Conservation (phyloP, 1,284 basidiomycete species). For the Papiliotrema flavescens region DNA sequence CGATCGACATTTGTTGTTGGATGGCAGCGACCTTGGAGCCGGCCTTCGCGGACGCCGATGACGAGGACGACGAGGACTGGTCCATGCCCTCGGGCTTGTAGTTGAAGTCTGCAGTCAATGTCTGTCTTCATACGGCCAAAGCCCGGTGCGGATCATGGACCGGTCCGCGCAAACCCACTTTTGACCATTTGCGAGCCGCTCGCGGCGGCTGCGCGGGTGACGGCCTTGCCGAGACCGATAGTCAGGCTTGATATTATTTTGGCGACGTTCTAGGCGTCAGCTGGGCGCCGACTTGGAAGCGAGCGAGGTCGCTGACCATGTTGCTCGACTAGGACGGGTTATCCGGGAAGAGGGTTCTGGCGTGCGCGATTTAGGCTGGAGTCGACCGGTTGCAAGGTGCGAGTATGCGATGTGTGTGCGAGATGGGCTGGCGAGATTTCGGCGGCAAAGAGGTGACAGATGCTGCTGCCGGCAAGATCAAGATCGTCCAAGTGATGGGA, state of each 20-base stretch:
- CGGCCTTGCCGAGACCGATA: not conserved
- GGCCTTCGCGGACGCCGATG: constrained; percentile 27
- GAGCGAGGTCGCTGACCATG: too few relatives aligned
- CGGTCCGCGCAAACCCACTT: constrained; percentile 60
- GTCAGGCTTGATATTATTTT: not conserved
- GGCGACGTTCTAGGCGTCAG: not conserved
- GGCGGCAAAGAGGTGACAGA: too few relatives aligned
- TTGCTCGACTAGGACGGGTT: too few relatives aligned
- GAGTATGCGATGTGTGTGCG: too few relatives aligned
- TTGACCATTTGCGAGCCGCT: constrained; percentile 88
- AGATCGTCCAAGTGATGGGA: too few relatives aligned
- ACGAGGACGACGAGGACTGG: constrained; percentile 35
- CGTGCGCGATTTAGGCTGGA: too few relatives aligned
- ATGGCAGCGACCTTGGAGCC: constrained; percentile 49
- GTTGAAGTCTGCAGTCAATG: constrained; percentile 65
- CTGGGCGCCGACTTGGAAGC: too few relatives aligned
- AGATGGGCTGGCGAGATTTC: too few relatives aligned
- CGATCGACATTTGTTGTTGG: constrained; percentile 86
- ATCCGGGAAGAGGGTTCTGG: too few relatives aligned
- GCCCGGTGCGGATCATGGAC: not conserved
- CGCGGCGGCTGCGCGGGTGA: constrained; percentile 87
- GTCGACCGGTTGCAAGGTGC: too few relatives aligned
- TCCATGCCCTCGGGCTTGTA: constrained; percentile 57
- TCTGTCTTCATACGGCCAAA: not conserved
- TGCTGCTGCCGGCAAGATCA: too few relatives aligned